These are phyloP conservation scores for Pezicula neosporulosa DNA, from an alignment of 2,329 filamentous ascomycete genomes.

Conservation along the genomic window DNA sequence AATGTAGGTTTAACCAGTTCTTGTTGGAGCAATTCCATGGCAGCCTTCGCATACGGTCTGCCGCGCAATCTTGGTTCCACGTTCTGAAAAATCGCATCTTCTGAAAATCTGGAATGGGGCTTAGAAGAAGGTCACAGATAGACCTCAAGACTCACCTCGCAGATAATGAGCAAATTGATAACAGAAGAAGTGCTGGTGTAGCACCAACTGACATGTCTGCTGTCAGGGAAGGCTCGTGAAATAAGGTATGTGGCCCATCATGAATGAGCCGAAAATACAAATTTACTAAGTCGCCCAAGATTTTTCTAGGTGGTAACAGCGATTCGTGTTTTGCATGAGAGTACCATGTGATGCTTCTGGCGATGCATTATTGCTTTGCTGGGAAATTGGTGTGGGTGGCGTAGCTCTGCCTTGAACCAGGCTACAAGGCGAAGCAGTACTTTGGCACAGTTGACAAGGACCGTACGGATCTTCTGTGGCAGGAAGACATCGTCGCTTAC, in stretches of 20 bases:
- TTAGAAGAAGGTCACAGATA: too few relatives aligned
- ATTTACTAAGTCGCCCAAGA: constrained; percentile 12
- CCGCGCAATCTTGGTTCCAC: constrained; percentile 2
- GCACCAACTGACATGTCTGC: constrained; percentile 7
- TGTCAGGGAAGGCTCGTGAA: constrained; percentile 18
- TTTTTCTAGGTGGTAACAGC: constrained; percentile 1
- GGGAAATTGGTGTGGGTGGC: neutral
- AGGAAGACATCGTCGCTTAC: constrained; percentile 4
- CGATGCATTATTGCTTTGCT: neutral
- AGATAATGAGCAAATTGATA: neutral
- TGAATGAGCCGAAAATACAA: constrained; percentile 22
- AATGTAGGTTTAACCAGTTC: constrained; percentile 8
- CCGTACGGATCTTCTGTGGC: neutral
- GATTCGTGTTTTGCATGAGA: neutral
- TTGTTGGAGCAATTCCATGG: constrained; percentile 8
- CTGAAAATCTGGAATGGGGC: constrained; percentile 6
- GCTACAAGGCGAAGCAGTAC: constrained; percentile 5
- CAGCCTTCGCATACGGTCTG: constrained; percentile 3
- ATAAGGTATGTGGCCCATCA: constrained; percentile 21
- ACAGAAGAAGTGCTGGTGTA: constrained; percentile 9
- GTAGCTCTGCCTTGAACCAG: neutral
- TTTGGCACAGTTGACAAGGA: constrained; percentile 5
- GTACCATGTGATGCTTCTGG: neutral
- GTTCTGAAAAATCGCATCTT: constrained; percentile 3
- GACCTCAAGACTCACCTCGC: neutral